Base-by-base conservation (phyloP, 2,329 filamentous ascomycete genomes). In the Claviceps maximensis region DNA sequence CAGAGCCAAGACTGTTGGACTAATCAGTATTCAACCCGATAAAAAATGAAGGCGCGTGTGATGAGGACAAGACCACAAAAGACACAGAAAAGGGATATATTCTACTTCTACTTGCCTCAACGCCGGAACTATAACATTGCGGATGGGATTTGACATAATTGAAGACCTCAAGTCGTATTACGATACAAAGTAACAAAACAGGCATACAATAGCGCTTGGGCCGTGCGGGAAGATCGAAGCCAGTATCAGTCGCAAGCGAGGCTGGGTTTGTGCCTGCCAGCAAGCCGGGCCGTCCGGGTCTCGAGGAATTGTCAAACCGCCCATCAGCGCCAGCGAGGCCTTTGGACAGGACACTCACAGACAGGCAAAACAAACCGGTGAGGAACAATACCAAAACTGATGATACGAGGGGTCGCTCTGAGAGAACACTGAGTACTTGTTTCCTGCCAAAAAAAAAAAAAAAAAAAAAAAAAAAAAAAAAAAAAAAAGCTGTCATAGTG, bases 331-430 rank as follows among this genome's bases (percentile, higher is more conserved):
- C 74, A 0, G 74, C 71, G 2, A 77, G 64, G 69, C 72, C 75
- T 59, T 66, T 67, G 23, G 71, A 69, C 27, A 72, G 65, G 53
- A 68, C 67, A 56, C 73, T 74, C 29, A 65, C 63, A 31, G 64
- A 58, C 57, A 73, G 73, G 45, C 70, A 72, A 15, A 71, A 54
- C 2, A 62, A 54, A 1, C 73, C 72, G 4, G 74, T 72, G 25
- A 77, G 61, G 21, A 77, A 60, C 17, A 78, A 64, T 9, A 78
- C 63, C 15, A 77, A 62, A 27, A 74, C 63, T 10, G 69, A 70
- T 21, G 75, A 79, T 21, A 77, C 63, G 13, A 72, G 69, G 1
- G 75, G 75, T 44, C 71, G 69, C 58, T 75, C 76, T 78, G 55
- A 41, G 17, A 65, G 23, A 62, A 56, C 8, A 25, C 21, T 54